These are phyloP conservation scores for Medakamo hakoo DNA, from an alignment of 139 green algal genomes.

Conservation along the genomic window DNA sequence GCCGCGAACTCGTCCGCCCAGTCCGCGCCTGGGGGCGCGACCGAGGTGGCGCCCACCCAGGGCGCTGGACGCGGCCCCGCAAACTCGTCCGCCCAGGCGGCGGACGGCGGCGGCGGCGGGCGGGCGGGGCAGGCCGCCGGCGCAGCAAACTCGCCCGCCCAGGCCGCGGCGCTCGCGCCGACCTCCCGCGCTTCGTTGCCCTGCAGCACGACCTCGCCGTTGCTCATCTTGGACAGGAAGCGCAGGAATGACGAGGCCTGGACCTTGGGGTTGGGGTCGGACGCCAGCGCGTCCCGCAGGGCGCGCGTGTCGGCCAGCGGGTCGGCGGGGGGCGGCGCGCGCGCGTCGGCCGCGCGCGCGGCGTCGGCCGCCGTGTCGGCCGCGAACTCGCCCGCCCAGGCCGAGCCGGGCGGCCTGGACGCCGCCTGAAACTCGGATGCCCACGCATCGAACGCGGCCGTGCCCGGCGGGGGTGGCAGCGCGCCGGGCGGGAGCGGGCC, in stretches of 20 bases:
- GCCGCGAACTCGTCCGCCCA: slow-evolving; percentile 54
- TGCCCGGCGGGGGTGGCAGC: too few relatives aligned
- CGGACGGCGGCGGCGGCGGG: slow-evolving; percentile 6
- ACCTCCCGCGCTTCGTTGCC: slow-evolving; percentile 44
- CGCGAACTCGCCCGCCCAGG: slow-evolving; percentile 6
- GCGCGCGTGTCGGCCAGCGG: slow-evolving; percentile 13
- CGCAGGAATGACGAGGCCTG: slow-evolving; percentile 79
- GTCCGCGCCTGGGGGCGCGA: slow-evolving; percentile 8
- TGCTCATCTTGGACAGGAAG: slow-evolving; percentile 91
- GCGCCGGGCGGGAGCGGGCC: slow-evolving; percentile 6
- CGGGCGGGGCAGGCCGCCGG: slow-evolving; percentile 9
- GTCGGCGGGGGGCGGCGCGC: background rate
- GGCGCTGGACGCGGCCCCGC: background rate
- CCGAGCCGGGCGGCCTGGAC: background rate
- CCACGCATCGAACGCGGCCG: too few relatives aligned
- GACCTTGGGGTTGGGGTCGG: slow-evolving; percentile 60
- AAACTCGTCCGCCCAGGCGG: slow-evolving; percentile 36
- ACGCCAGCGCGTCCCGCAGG: slow-evolving; percentile 16
- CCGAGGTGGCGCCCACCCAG: background rate
- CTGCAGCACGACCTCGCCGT: slow-evolving; percentile 63
- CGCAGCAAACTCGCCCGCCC: background rate
- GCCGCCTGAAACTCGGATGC: slow-evolving; percentile 21
- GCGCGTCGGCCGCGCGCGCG: background rate
- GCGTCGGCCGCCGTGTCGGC: slow-evolving; percentile 26
- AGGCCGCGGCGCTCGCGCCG: background rate